Evolutionary conservation across 2,329 filamentous ascomycete species (phyloP).

Genomic region (Exophiala aquamarina): DNA sequence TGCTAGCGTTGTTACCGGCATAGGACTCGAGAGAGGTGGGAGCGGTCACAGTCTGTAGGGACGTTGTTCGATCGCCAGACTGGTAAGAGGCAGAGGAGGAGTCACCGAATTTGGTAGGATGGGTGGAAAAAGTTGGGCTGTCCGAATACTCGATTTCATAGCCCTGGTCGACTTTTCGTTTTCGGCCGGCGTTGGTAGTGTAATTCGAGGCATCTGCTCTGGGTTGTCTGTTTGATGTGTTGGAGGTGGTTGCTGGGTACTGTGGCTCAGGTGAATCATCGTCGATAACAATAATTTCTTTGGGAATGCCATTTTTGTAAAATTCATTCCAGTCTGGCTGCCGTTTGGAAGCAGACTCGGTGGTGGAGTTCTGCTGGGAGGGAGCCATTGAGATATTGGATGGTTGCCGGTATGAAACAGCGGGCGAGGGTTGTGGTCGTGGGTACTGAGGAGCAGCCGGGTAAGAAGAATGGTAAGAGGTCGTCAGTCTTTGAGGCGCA

Average conservation of each 20-base stretch:
- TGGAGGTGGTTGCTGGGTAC: conserved; percentile 30
- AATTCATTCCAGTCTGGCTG: conserved; percentile 77
- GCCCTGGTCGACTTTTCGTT: conserved; percentile 64
- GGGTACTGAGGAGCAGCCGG: conserved; percentile 35
- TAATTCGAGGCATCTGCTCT: conserved; percentile 16
- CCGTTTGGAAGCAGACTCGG: conserved; percentile 42
- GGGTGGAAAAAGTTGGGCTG: conserved; percentile 68
- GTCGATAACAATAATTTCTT: conserved; percentile 83
- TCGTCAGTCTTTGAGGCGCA: conserved; percentile 41
- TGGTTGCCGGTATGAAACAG: conserved; percentile 33
- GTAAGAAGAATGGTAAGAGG: conserved; percentile 42
- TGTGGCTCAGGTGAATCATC: conserved; percentile 62
- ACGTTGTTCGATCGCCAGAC: conserved; percentile 81
- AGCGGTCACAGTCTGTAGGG: conserved; percentile 75
- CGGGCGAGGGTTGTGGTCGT: conserved; percentile 24
- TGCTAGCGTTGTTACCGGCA: conserved; percentile 50
- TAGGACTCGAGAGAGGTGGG: conserved; percentile 79
- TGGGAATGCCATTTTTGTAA: conserved; percentile 78
- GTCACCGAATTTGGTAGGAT: conserved; percentile 68
- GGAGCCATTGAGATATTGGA: conserved; percentile 38
- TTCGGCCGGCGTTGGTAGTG: conserved; percentile 56
- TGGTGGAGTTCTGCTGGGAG: conserved; percentile 39
- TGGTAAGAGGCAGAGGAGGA: conserved; percentile 66
- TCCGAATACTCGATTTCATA: conserved; percentile 75
- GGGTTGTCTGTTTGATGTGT: conserved; percentile 32